Evolutionary conservation across 73 alveolate genomes (phyloP).

Genomic region (Paraurostyla sp.): DNA sequence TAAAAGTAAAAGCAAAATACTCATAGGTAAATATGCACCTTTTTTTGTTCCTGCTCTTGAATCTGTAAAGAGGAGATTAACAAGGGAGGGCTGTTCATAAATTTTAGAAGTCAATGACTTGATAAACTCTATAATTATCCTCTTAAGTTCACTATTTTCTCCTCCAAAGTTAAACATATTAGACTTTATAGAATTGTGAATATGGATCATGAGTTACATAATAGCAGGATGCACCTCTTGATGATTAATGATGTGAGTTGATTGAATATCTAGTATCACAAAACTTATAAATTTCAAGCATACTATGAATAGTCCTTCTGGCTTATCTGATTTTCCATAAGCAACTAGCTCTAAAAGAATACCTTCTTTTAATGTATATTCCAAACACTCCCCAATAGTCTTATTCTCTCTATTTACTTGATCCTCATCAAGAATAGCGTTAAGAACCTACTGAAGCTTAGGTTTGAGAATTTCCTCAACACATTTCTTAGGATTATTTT

Average conservation of each 20-base stretch:
- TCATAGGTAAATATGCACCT: conserved; percentile 55
- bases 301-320: conserved; percentile 41
- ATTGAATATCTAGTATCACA: conserved; percentile 35
- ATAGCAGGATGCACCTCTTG: conserved; percentile 50
- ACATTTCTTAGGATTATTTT: conserved; percentile 27
- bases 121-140: conserved; percentile 28
- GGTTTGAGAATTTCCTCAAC: conserved; percentile 57
- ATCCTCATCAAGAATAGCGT: conserved; percentile 37
- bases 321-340: conserved; percentile 50
- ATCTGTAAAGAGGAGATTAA: conserved; percentile 40
- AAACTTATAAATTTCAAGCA: conserved; percentile 28
- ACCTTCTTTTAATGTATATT: background rate
- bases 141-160: conserved; percentile 37
- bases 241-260: conserved; percentile 45
- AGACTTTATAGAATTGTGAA: conserved; percentile 42
- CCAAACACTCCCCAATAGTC: conserved; percentile 61
- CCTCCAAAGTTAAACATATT: background rate
- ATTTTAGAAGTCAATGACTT: conserved; percentile 27
- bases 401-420: conserved; percentile 1
- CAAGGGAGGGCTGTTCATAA: conserved; percentile 46
- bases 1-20: background rate
- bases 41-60: conserved; percentile 30
- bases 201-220: conserved; percentile 33
- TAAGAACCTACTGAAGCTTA: background rate
- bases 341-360: conserved; percentile 21